A percentile compares a stretch with the other conserved stretches of the same genome.
Conservation (phyloP, 345 rosid genomes). For the Draba incana region DNA sequence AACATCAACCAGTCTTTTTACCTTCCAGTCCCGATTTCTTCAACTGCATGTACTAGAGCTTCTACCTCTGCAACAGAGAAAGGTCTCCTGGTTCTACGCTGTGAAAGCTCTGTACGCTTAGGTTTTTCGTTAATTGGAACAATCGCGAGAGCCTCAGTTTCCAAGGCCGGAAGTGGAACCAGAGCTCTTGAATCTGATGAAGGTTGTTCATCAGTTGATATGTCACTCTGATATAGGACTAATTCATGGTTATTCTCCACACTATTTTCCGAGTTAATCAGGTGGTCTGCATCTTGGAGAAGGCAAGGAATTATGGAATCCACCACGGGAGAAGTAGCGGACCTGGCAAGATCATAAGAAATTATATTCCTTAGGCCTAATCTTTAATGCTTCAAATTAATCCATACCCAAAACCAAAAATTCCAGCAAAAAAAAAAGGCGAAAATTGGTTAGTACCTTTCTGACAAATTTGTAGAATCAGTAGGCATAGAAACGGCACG, state of each 20-base stretch:
- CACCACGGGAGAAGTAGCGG: constrained; percentile 43
- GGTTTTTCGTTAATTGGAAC: constrained; percentile 65
- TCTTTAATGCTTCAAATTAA: constrained; percentile 30
- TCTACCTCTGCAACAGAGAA: constrained; percentile 96
- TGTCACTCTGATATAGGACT: constrained; percentile 48
- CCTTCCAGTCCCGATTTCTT: constrained; percentile 97
- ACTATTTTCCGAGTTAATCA: constrained; percentile 37
- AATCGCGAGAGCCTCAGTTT: constrained; percentile 56
- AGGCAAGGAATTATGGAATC: constrained; percentile 44
- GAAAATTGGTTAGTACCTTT: constrained; percentile 51
- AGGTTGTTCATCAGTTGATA: constrained; percentile 45
- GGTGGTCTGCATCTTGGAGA: constrained; percentile 32
- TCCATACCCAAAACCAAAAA: neutral
- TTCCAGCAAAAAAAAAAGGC: constrained; percentile 3
- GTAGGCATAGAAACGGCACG: constrained; percentile 44
- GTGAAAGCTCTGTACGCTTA: constrained; percentile 73
- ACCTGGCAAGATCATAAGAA: constrained; percentile 48
- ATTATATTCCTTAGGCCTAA: constrained; percentile 24
- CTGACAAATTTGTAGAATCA: constrained; percentile 40
- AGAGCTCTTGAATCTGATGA: constrained; percentile 61
- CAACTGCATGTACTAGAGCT: constrained; percentile 90
- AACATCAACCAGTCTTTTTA: constrained; percentile 30
- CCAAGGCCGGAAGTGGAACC: constrained; percentile 56
- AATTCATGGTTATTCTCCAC: constrained; percentile 53
- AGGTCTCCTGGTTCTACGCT: constrained; percentile 96